Evolutionary conservation across 2,329 filamentous ascomycete genomes (phyloP).

Genomic region (Trichoderma koningiopsis): DNA sequence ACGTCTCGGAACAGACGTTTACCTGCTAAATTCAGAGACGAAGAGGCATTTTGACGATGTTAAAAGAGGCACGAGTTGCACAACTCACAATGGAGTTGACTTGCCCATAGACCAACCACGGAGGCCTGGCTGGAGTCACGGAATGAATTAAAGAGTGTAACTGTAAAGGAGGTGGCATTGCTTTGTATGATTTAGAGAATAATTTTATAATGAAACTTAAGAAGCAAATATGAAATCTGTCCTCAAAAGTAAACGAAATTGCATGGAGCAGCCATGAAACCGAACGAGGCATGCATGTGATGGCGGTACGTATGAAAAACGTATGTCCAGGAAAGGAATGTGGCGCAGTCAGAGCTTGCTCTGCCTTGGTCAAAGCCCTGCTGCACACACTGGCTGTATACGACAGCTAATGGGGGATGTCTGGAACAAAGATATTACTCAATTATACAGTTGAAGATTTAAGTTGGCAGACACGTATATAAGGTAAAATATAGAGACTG

Average conservation of each 20-base stretch:
- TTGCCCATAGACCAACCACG: background rate
- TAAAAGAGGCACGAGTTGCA: background rate
- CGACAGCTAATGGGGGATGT: background rate
- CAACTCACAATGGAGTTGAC: background rate
- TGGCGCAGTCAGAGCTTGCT: background rate
- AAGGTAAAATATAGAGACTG: background rate
- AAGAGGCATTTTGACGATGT: constrained; percentile 33
- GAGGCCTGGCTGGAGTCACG: background rate
- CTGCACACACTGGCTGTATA: background rate
- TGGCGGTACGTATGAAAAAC: background rate
- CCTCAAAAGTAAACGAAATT: background rate
- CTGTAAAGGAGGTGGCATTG: background rate
- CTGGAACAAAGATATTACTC: background rate
- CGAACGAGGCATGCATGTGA: constrained; percentile 1
- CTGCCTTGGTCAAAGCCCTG: background rate
- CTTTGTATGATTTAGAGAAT: background rate
- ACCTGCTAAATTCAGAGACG: constrained; percentile 43
- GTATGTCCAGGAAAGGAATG: background rate
- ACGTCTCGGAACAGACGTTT: constrained; percentile 37
- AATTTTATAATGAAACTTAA: background rate
- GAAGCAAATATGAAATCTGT: background rate
- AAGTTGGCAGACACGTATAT: background rate
- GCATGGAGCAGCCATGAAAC: background rate
- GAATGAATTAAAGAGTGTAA: background rate
- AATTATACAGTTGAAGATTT: background rate